Conservation (phyloP, 1,139 yeast species). For the Scheffersomyces stambukii region DNA sequence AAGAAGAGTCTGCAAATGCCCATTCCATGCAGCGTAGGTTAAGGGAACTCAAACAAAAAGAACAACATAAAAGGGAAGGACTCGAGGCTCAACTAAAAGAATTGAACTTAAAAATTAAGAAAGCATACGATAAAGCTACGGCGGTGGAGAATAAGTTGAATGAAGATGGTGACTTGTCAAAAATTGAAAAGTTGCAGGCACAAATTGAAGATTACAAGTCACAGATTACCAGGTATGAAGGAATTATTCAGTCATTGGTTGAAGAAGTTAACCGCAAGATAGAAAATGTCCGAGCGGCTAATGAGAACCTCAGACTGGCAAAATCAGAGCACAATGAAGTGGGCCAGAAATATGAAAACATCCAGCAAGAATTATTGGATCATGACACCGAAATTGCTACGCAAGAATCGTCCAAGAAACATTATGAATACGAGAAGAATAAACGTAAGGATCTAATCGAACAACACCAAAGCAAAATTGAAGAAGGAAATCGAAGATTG, state of each 20-base stretch:
- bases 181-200: constrained; percentile 25
- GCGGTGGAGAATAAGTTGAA: constrained; percentile 26
- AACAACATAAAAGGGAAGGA: constrained; percentile 11
- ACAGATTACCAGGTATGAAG: constrained; percentile 23
- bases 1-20: constrained; percentile 11
- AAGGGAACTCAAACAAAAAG: constrained; percentile 13
- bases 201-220: constrained; percentile 26
- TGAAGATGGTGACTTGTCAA: constrained; percentile 32
- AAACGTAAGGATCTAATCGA: constrained; percentile 9
- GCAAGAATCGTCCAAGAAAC: constrained; percentile 8
- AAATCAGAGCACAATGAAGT: constrained; percentile 9
- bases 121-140: constrained; percentile 15
- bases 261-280: constrained; percentile 17
- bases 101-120: too few relatives aligned
- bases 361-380: constrained; percentile 9
- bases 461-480: constrained; percentile 12
- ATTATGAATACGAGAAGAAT: constrained; percentile 11
- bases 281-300: constrained; percentile 6
- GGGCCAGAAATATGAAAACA: constrained; percentile 1
- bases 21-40: constrained; percentile 15
- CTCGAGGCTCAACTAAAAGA: constrained; percentile 14
- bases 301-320: constrained; percentile 7
- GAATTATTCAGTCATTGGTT: constrained; percentile 23
- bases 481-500: constrained; percentile 17
- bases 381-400: constrained; percentile 11